Percentiles rank a stretch among this genome's conserved stretches.
These are phyloP conservation scores for Cercophora sp. DNA, from an alignment of 495 filamentous ascomycete species.

Conservation along the genomic window DNA sequence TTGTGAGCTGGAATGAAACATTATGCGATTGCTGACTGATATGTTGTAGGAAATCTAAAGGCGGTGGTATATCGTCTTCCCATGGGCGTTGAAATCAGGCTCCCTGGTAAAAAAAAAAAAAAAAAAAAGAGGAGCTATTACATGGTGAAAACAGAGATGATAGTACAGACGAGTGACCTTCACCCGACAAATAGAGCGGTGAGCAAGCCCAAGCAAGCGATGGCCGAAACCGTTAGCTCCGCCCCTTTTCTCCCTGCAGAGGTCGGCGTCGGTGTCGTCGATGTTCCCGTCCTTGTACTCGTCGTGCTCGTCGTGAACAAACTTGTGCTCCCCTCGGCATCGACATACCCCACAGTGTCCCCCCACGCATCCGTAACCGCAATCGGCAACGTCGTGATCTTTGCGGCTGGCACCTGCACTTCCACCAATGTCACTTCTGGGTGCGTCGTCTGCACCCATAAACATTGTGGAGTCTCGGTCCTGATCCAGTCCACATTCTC, in stretches of 20 bases:
- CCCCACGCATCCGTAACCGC: background rate
- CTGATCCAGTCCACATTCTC: conserved; percentile 3
- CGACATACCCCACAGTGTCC: conserved; percentile 2
- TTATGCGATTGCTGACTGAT: background rate
- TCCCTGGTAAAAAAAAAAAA: background rate
- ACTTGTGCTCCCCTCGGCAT: background rate
- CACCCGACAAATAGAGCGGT: background rate
- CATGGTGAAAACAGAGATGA: too few species aligned
- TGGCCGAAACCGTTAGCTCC: background rate
- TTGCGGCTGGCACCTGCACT: conserved; percentile 5
- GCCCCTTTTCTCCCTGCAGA: background rate
- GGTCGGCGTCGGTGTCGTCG: background rate
- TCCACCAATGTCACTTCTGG: conserved; percentile 5
- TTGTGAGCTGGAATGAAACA: background rate
- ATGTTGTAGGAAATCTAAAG: background rate
- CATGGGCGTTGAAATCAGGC: background rate
- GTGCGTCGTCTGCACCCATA: conserved; percentile 8
- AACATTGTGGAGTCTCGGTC: background rate
- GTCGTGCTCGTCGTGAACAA: background rate
- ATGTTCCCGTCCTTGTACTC: background rate
- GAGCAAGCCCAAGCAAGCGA: background rate
- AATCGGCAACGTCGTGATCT: conserved; percentile 7
- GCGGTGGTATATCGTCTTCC: background rate
- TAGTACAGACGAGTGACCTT: background rate
- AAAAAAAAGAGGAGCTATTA: too few species aligned